Evolutionary conservation across 495 filamentous ascomycete genomes (phyloP), one percentile per base, ranked within the genome.

Genomic region (Chaetomium fimeti): DNA sequence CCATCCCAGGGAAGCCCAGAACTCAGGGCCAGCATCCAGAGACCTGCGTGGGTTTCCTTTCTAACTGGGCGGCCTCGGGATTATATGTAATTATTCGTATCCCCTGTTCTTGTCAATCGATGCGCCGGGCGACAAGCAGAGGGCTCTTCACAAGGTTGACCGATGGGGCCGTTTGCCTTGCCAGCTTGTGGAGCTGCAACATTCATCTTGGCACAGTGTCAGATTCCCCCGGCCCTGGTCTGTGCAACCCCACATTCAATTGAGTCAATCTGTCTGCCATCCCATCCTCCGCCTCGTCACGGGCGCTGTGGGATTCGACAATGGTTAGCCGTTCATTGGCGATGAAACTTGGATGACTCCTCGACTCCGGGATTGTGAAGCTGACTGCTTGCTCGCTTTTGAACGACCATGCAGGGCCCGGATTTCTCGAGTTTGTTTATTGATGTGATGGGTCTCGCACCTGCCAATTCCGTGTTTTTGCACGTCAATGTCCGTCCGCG

Each of bases 181-280:
- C 25, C 32, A 11, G 2, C 29, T 3, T 3, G 29, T 3, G 29
- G 29, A n/a, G 27, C 28, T 0, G 28, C 13, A 3, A 25, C 38
- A 9, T 13, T 11, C 40, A 12, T 7, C 18, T 43, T 60, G 40
- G 32, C 58, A 51, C 58, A 60, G 58, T 60, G 58, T 13, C 28
- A 51, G 15, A 9, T 24, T n/a, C 32, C 11, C 20, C 45, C 45
- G 2, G 22, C 2, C 29, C 22, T 8, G 5, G 16, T 36, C 43
- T 36, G 16, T 49, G 42, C 18, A 15, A 48, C 27, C 42, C 57
- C 56, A 27, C 24, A 29, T 16, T 60, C 57, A 29, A 59, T 49
- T 49, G 43, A 60, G 43, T 60, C 43, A 49, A 49, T 58, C 57
- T 16, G 32, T 47, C 43, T n/a, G n/a, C n/a, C 16, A n/a, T 55